Evolutionary conservation across 805 yeast genomes (phyloP).

Genomic region (Isabelozyma gotoi): DNA sequence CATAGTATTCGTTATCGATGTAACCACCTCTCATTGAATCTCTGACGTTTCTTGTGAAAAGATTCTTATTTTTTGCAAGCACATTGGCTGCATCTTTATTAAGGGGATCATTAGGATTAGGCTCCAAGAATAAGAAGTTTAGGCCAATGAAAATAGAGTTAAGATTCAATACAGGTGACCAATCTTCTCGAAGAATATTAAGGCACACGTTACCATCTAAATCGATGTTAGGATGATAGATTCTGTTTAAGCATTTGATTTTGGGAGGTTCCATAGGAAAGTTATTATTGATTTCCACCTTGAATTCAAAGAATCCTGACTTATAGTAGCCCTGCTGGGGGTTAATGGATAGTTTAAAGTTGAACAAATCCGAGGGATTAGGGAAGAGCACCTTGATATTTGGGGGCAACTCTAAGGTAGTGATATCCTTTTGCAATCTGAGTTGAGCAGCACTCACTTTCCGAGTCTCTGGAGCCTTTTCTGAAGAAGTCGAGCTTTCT

Average conservation of each 20-base stretch:
- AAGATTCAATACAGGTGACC: slow-evolving; percentile 90
- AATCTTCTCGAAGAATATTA: slow-evolving; percentile 88
- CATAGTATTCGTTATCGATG: slow-evolving; percentile 59
- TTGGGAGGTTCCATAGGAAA: slow-evolving; percentile 95
- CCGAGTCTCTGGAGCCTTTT: slow-evolving; percentile 5
- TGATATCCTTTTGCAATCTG: slow-evolving; percentile 72
- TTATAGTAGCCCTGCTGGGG: slow-evolving; percentile 76
- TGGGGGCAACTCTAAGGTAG: slow-evolving; percentile 63
- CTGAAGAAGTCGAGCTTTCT: slow-evolving; percentile 1
- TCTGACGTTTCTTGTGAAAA: slow-evolving; percentile 58
- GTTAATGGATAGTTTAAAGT: slow-evolving; percentile 52
- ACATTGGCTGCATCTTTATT: slow-evolving; percentile 83
- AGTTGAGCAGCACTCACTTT: slow-evolving; percentile 60
- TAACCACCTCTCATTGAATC: slow-evolving; percentile 72
- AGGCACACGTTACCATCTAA: slow-evolving; percentile 87
- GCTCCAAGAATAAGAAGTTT: slow-evolving; percentile 81
- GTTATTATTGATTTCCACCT: slow-evolving; percentile 62
- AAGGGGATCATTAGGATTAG: slow-evolving; percentile 89
- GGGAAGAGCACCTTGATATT: slow-evolving; percentile 54
- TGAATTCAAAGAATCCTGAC: slow-evolving; percentile 69
- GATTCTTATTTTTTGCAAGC: slow-evolving; percentile 32
- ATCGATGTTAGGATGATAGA: slow-evolving; percentile 94
- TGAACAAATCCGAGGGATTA: slow-evolving; percentile 57
- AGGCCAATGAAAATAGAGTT: slow-evolving; percentile 83
- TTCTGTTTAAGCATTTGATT: slow-evolving; percentile 65